These are phyloP conservation scores for Tilletiopsis washingtonensis DNA, from an alignment of 1,284 basidiomycete species.

Conservation along the genomic window DNA sequence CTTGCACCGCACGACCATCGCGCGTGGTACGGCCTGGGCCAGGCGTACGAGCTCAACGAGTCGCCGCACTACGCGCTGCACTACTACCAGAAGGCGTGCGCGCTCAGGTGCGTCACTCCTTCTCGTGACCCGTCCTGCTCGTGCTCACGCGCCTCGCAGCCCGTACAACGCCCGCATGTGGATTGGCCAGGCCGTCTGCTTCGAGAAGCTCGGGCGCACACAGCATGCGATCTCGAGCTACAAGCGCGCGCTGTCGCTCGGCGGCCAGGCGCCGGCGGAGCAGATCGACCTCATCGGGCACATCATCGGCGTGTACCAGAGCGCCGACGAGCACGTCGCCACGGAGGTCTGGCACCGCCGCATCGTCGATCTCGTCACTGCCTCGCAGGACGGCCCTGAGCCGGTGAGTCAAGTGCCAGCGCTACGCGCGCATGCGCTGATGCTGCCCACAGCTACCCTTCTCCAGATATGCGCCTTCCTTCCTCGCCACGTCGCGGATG, in stretches of 20 bases:
- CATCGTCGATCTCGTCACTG: constrained; percentile 38
- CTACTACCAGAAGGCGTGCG: constrained; percentile 93
- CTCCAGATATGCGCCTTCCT: constrained; percentile 29
- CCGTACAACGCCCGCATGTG: constrained; percentile 95
- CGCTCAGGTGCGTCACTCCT: constrained; percentile 60
- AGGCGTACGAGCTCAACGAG: constrained; percentile 90
- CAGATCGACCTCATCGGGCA: constrained; percentile 29
- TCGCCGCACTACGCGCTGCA: constrained; percentile 94
- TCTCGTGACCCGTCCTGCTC: not conserved
- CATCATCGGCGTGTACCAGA: constrained; percentile 41
- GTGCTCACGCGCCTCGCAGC: constrained; percentile 41
- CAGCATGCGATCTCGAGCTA: constrained; percentile 39
- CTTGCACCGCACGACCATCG: constrained; percentile 55
- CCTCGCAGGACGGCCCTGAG: constrained; percentile 18
- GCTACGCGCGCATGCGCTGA: no score
- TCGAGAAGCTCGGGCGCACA: constrained; percentile 65
- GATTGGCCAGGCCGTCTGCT: constrained; percentile 88
- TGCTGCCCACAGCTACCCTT: no score
- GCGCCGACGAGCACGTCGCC: constrained; percentile 20
- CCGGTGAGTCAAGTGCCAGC: no score
- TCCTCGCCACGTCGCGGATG: constrained; percentile 39
- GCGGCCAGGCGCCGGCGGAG: constrained; percentile 8
- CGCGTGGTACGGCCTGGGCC: constrained; percentile 96
- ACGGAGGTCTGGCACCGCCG: constrained; percentile 39
- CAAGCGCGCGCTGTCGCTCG: constrained; percentile 31